Evolutionary conservation across 1,284 basidiomycete species (phyloP).

Genomic region (Exsudoporus floridanus): DNA sequence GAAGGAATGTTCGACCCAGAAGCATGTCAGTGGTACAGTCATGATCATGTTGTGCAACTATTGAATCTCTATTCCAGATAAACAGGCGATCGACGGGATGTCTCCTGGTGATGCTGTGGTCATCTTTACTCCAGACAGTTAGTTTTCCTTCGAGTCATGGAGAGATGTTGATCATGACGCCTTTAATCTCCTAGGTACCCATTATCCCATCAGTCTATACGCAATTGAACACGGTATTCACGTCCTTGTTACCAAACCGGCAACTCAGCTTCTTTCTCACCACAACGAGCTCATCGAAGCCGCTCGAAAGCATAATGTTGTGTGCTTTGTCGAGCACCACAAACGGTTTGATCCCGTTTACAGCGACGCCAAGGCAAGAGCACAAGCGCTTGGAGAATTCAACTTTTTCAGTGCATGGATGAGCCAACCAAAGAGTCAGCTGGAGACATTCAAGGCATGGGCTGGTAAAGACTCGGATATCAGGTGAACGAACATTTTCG

Average conservation of each 20-base stretch:
- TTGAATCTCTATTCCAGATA: conserved; percentile 54
- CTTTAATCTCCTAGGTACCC: conserved; percentile 57
- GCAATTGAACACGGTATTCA: conserved; percentile 84
- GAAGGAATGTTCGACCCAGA: conserved; percentile 69
- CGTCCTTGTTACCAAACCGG: conserved; percentile 91
- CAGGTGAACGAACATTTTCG: conserved; percentile 43
- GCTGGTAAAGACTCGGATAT: conserved; percentile 93
- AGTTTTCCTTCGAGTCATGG: conserved; percentile 28
- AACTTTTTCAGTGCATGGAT: conserved; percentile 92
- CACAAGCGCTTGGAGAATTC: conserved; percentile 81
- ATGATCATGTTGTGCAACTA: conserved; percentile 1
- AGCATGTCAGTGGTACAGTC: conserved; percentile 60
- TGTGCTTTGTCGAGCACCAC: conserved; percentile 91
- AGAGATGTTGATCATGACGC: background rate
- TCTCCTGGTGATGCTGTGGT: conserved; percentile 84
- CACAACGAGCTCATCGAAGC: conserved; percentile 77
- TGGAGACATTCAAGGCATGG: conserved; percentile 93
- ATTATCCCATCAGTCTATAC: conserved; percentile 82
- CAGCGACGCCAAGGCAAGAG: conserved; percentile 81
- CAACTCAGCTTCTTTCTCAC: conserved; percentile 81
- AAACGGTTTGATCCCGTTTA: conserved; percentile 91
- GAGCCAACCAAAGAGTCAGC: conserved; percentile 93
- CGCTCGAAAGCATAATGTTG: conserved; percentile 75
- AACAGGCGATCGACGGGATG: conserved; percentile 78
- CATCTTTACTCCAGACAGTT: conserved; percentile 85